Evolutionary conservation across 2,329 filamentous ascomycete species (phyloP), one percentile per base, ranked within the genome.

Genomic region (Dactylonectria estremocensis): DNA sequence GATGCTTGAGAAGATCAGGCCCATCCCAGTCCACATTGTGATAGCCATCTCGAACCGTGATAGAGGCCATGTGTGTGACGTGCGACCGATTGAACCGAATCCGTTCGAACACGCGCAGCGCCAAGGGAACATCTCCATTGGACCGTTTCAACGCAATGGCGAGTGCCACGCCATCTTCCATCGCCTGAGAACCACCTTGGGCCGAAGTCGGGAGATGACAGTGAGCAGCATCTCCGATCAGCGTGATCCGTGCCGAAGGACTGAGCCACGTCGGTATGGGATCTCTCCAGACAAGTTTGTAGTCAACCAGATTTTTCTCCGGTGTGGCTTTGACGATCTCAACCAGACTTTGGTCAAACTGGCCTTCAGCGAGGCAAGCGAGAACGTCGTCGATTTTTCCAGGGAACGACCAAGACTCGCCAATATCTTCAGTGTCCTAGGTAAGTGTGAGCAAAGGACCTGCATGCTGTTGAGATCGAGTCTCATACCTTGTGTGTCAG

Each of bases 181-280:
- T 83, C 0, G 83, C 83, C 72, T 85, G 83, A 16, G 82, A 83
- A 0, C 83, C 85, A 9, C 85, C 85, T 69, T 85, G 83, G 16
- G 84, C 82, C 7, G 81, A 82, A 1, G 83, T 84, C 0, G 85
- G 85, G 6, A 87, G 78, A 72, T 86, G 85, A 1, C 84, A 82
- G 70, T 88, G 86, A 10, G 86, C 85, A 2, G 85, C 80, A 70
- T 87, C 85, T 8, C 86, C 86, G 31, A 88, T 81, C 3, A 86
- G 74, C 5, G 79, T 79, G 54, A 85, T 83, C 10, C 83, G 78
- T 16, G 79, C 77, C 3, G 75, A 73, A 3, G 80, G 76, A 3
- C 81, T 83, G 7, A 68, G 33, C 61, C 66, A 70, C 5, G 65
- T 70, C 22, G 54, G 14, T 6, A 81, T 64, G 9, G 80, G 79